These are phyloP conservation scores for Podospora australis DNA, from an alignment of 495 filamentous ascomycete genomes.

Conservation along the genomic window DNA sequence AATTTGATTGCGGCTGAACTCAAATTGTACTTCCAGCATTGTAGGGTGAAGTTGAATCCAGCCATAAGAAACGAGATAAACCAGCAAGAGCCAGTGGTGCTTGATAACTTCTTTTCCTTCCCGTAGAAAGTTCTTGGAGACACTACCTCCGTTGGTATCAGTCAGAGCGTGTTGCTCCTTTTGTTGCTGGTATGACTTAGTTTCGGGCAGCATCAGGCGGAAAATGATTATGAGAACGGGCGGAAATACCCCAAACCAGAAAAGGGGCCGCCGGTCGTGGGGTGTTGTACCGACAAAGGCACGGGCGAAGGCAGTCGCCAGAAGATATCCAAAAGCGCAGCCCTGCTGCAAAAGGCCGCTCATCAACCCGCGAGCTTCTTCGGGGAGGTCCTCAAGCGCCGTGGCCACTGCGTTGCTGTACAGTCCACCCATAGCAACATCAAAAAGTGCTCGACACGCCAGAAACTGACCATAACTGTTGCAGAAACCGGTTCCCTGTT, in stretches of 20 bases:
- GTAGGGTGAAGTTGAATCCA: constrained; percentile 89
- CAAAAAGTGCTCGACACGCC: constrained; percentile 76
- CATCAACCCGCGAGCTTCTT: constrained; percentile 65
- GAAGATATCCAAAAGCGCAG: constrained; percentile 81
- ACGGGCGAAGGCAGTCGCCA: constrained; percentile 71
- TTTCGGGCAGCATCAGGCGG: constrained; percentile 73
- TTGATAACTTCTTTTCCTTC: not conserved
- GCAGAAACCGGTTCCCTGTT: constrained; percentile 68
- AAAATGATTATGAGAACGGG: constrained; percentile 77
- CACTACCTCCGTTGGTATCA: no score
- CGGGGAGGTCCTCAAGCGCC: constrained; percentile 76
- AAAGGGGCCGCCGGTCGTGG: constrained; percentile 75
- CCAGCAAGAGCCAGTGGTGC: constrained; percentile 69
- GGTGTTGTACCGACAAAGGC: constrained; percentile 64
- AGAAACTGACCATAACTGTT: constrained; percentile 73
- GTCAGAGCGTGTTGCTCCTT: constrained; percentile 8
- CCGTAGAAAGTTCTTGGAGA: not conserved
- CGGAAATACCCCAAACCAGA: constrained; percentile 78
- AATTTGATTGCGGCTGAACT: constrained; percentile 62
- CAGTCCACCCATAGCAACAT: constrained; percentile 82
- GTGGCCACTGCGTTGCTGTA: constrained; percentile 86
- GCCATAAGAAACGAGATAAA: constrained; percentile 86
- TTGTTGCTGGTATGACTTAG: constrained; percentile 57
- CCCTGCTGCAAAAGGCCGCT: constrained; percentile 83
- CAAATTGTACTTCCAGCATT: constrained; percentile 71